Base-by-base conservation (phyloP, 2,329 filamentous ascomycete species). In the Thermothelomyces thermophilus region DNA sequence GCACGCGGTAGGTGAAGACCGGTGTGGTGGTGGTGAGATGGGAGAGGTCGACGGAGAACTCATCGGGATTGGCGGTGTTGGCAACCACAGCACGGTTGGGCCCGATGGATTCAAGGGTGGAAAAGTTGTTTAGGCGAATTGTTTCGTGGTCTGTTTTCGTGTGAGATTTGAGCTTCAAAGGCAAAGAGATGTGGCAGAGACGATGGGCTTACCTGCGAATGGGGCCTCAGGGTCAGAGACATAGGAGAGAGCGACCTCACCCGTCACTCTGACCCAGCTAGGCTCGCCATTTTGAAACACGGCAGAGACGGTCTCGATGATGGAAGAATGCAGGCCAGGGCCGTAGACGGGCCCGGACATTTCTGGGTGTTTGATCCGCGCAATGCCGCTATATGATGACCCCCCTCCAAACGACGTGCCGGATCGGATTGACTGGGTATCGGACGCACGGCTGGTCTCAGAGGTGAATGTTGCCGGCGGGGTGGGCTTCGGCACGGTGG, bases 1-100 rank as follows among this genome's bases (percentile, higher is more conserved):
- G 87, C 10, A 96, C 74, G 61, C 90, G 87, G 67, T 97, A 98
- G 52, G 93, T 95, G 72, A 98, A 97, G 7, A 86, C 91, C 6
- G 91, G 83, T 0, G 84, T 78, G 60, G 84, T 79, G 60, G 82
- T 75, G 54, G 75, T 70, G 56, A 96, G 78, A 63, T 84, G 82
- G 13, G 82, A 75, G 6, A 93, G 70, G 54, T 90, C 80, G 28
- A 98, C 72, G 0, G 73, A 79, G 68, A 94, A 98, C 63, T 91
- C 84, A 51, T 94, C 90, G 3, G 85, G 77, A 1, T 74, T 41
- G 28, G 52, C 63, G 1, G 78, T 73, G 58, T 89, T 85, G 28
- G 83, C 81, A 45, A 97, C 83, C 68, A 97, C 95, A 50, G 90
- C 87, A 37, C 89, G 88, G 65, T 98, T 98, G 1, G 90, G 90